Percentiles rank a stretch among this genome's conserved stretches.
Evolutionary conservation across 2,329 filamentous ascomycete species (phyloP).

Genomic region (Xylaria sp.): DNA sequence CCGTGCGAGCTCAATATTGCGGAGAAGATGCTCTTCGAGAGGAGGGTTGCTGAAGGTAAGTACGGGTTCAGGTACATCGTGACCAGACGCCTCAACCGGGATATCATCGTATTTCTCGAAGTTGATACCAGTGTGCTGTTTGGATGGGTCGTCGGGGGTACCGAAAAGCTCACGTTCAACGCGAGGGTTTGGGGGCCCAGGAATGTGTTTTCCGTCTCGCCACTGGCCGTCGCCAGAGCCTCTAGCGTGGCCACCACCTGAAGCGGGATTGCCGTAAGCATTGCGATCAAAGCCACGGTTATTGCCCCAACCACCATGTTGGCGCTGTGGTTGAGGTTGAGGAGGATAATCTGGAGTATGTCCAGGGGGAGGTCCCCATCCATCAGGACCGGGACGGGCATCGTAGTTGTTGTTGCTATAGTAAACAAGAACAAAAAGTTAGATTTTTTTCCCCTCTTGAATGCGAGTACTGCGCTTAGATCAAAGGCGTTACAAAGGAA

Average conservation of each 20-base stretch:
- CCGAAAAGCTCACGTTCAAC: constrained; percentile 97
- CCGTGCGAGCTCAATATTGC: constrained; percentile 91
- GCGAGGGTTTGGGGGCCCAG: constrained; percentile 87
- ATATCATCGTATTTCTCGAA: constrained; percentile 99
- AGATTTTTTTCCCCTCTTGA: constrained; percentile 4
- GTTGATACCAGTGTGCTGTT: constrained; percentile 99
- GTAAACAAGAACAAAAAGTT: constrained; percentile 24
- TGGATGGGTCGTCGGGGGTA: constrained; percentile 87
- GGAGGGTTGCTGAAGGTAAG: constrained; percentile 92
- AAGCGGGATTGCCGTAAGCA: constrained; percentile 67
- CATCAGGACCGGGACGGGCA: constrained; percentile 51
- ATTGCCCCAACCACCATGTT: constrained; percentile 46
- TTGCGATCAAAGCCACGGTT: constrained; percentile 68
- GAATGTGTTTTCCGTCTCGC: constrained; percentile 95
- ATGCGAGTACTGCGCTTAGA: not conserved
- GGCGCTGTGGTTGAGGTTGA: constrained; percentile 41
- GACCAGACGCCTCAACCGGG: constrained; percentile 94
- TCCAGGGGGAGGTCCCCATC: constrained; percentile 48
- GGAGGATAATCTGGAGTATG: constrained; percentile 48
- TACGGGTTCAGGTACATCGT: constrained; percentile 92
- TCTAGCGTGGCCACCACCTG: constrained; percentile 62
- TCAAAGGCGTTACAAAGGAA: constrained; percentile 8
- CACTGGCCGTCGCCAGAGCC: constrained; percentile 96
- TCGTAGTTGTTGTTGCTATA: constrained; percentile 61
- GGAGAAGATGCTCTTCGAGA: constrained; percentile 90